Conservation (phyloP, 2,329 filamentous ascomycete species). For the Diaporthe sp. region DNA sequence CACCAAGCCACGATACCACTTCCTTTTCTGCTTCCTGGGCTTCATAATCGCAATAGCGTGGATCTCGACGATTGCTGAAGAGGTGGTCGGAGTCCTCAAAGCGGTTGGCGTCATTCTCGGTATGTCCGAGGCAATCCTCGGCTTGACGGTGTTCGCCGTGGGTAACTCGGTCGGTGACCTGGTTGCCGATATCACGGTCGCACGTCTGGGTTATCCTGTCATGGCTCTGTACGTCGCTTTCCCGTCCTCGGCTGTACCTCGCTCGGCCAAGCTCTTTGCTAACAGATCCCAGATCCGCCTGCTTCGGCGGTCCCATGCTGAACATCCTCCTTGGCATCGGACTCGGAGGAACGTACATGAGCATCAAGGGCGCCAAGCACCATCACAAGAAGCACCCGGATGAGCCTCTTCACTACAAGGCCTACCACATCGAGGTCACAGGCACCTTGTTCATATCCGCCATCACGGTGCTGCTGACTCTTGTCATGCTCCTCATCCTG, state of each 20-base stretch:
- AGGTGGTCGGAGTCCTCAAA: conserved; percentile 96
- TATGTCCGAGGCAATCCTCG: conserved; percentile 95
- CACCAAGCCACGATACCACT: conserved; percentile 79
- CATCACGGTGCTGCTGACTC: conserved; percentile 83
- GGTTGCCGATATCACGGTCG: conserved; percentile 94
- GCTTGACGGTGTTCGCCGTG: conserved; percentile 95
- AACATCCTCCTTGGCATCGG: conserved; percentile 97
- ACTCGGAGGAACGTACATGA: conserved; percentile 91
- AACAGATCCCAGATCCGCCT: conserved; percentile 74
- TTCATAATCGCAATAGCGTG: conserved; percentile 94
- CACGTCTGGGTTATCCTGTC: conserved; percentile 91
- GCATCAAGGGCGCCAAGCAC: conserved; percentile 76
- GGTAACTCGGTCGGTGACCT: conserved; percentile 96
- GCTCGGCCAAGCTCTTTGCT: conserved; percentile 39
- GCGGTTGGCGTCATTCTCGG: conserved; percentile 90
- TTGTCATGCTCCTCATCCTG: conserved; percentile 81
- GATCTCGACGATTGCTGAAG: conserved; percentile 95
- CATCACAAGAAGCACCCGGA: conserved; percentile 77
- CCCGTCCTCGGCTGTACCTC: neutral
- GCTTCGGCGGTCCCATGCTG: conserved; percentile 98
- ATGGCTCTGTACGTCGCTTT: conserved; percentile 81
- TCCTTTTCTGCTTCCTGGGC: conserved; percentile 86
- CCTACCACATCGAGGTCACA: conserved; percentile 87
- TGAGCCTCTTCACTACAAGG: conserved; percentile 74
- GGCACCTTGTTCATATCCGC: conserved; percentile 89